These are phyloP conservation scores for Rehmannia glutinosa DNA, from an alignment of 257 asterid species.

Conservation along the genomic window DNA sequence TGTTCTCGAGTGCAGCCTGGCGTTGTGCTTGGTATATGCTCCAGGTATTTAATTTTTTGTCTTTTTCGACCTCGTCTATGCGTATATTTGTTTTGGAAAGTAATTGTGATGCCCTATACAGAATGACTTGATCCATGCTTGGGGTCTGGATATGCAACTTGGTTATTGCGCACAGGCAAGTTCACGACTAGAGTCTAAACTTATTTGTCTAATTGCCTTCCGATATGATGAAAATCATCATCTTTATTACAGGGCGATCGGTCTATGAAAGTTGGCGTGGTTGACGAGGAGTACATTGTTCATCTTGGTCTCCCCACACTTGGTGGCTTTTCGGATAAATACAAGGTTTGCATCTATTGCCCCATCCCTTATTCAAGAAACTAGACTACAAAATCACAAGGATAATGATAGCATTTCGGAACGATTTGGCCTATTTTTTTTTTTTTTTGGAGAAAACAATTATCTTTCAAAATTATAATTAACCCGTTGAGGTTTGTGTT, in stretches of 20 bases:
- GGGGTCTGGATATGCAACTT: constrained; percentile 93
- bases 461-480: too few relatives aligned
- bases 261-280: constrained; percentile 74
- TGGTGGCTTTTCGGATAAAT: constrained; percentile 49
- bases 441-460: too few relatives aligned
- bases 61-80: too few relatives aligned
- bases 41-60: constrained; percentile 52
- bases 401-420: too few relatives aligned
- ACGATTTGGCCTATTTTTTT: too few relatives aligned
- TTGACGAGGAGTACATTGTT: constrained; percentile 72
- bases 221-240: constrained; percentile 1
- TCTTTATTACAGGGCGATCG: constrained; percentile 70
- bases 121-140: constrained; percentile 95
- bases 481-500: too few relatives aligned
- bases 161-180: constrained; percentile 96
- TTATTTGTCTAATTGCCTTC: neutral
- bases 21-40: constrained; percentile 90
- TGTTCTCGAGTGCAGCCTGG: constrained; percentile 90
- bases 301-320: constrained; percentile 94
- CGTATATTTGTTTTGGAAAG: too few relatives aligned
- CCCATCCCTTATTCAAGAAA: neutral
- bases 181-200: neutral
- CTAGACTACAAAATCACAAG: neutral
- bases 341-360: constrained; percentile 32
- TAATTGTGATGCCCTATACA: constrained; percentile 22